Conservation (phyloP, 2,329 filamentous ascomycete genomes). For the Phaeosphaeriaceae sp. region DNA sequence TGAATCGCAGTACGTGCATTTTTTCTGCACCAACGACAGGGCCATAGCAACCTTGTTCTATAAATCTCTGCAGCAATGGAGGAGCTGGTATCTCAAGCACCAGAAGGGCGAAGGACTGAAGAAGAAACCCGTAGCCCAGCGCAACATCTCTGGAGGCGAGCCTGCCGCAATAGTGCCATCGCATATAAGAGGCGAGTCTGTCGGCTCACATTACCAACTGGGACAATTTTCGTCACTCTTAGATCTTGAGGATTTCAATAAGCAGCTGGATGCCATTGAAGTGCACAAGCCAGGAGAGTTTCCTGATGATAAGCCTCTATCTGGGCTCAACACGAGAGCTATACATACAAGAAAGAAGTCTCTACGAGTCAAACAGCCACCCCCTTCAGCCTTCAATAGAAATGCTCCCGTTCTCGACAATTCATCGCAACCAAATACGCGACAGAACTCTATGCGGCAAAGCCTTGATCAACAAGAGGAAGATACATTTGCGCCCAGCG, state of each 20-base stretch:
- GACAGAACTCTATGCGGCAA: conserved; percentile 29
- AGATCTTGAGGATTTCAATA: conserved; percentile 66
- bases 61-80: conserved; percentile 76
- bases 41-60: conserved; percentile 72
- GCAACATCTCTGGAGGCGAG: conserved; percentile 23
- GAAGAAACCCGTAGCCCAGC: conserved; percentile 41
- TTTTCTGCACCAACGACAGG: conserved; percentile 82
- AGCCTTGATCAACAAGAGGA: conserved; percentile 33
- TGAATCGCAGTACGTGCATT: conserved; percentile 87
- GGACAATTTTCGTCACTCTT: conserved; percentile 73
- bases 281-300: conserved; percentile 31
- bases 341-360: conserved; percentile 48
- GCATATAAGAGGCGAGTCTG: conserved; percentile 45
- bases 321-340: conserved; percentile 31
- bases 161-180: conserved; percentile 19
- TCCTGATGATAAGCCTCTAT: conserved; percentile 33
- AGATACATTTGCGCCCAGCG: conserved; percentile 54
- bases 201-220: conserved; percentile 64
- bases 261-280: conserved; percentile 38
- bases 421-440: conserved; percentile 18
- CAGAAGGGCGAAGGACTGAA: conserved; percentile 65
- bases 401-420: conserved; percentile 24
- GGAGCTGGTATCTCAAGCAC: conserved; percentile 89
- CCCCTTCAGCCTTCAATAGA: conserved; percentile 42
- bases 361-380: conserved; percentile 43